phyloP scores from a whole-genome alignment of 139 green algal species.

The Diplosphaera chodatii region DNA sequence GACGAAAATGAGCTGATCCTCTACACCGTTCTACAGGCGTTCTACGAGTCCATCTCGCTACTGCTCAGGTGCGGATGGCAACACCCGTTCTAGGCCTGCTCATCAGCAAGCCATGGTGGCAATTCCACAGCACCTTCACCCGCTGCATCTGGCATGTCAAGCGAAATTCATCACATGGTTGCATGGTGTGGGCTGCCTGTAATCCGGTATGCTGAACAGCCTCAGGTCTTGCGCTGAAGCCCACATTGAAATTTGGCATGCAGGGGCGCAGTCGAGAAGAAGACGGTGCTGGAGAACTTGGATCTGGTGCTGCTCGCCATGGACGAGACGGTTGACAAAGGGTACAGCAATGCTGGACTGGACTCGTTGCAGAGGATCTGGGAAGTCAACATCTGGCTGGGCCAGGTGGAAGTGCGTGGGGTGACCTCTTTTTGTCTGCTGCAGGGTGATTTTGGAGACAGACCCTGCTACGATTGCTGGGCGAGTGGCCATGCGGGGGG shows the following conservation, averaged over 20 bases:
- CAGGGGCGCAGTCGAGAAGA: constrained; percentile 96
- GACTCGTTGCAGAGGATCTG: no score
- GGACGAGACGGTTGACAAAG: constrained; percentile 94
- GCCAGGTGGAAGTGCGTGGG: neutral
- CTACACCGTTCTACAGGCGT: constrained; percentile 73
- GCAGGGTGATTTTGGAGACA: constrained; percentile 93
- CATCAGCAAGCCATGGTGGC: no score
- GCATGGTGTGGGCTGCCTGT: no score
- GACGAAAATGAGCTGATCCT: constrained; percentile 98
- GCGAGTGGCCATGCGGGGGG: constrained; percentile 89
- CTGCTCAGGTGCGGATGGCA: constrained; percentile 49
- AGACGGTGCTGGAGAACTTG: constrained; percentile 97
- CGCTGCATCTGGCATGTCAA: no score
- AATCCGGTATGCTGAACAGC: no score
- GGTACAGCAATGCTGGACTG: constrained; percentile 40
- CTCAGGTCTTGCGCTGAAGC: no score
- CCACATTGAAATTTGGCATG: no score
- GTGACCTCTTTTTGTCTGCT: neutral
- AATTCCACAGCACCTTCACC: no score
- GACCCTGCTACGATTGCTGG: constrained; percentile 80
- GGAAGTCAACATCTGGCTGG: neutral
- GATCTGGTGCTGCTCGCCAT: constrained; percentile 94
- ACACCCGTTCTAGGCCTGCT: no score
- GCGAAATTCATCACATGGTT: no score
- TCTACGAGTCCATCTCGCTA: constrained; percentile 82